phyloP scores from a whole-genome alignment of 2,329 filamentous ascomycete species.

The Pyrenophora graminea region DNA sequence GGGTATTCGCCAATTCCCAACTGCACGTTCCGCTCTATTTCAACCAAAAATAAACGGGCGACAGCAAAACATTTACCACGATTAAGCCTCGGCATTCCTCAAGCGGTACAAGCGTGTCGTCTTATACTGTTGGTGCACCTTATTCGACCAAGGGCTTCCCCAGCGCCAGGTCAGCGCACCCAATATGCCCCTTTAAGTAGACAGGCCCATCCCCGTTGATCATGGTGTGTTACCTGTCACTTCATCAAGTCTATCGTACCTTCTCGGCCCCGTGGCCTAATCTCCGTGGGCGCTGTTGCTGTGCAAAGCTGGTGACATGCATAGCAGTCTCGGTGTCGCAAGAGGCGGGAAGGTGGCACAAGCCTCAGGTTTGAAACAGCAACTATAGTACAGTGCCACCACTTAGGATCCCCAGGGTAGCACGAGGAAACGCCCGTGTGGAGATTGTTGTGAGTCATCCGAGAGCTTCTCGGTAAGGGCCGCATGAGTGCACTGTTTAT shows the following conservation, averaged over 20 bases:
- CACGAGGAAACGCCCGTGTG: constrained; percentile 2
- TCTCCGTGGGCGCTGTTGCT: neutral
- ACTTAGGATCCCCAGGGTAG: neutral
- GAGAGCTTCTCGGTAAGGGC: neutral
- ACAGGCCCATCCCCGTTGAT: constrained; percentile 18
- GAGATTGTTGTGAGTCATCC: neutral
- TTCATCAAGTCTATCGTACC: constrained; percentile 1
- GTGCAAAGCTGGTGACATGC: neutral
- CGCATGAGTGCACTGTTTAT: constrained; percentile 5
- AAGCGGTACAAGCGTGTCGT: too few species aligned
- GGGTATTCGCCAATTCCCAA: too few species aligned
- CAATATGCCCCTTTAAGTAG: constrained; percentile 29
- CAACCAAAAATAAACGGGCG: too few species aligned
- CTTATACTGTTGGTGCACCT: too few species aligned
- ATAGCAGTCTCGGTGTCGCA: neutral
- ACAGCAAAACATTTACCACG: too few species aligned
- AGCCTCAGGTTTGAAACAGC: neutral
- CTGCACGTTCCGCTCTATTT: too few species aligned
- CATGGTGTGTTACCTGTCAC: constrained; percentile 28
- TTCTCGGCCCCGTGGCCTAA: constrained; percentile 1
- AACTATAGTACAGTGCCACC: neutral
- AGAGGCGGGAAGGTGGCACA: neutral
- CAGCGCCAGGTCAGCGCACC: neutral
- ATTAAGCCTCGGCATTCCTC: too few species aligned
- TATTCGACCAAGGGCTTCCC: neutral